These are phyloP conservation scores for Euphorbia schlechtendalii DNA, from an alignment of 441 rosid species.

Conservation along the genomic window DNA sequence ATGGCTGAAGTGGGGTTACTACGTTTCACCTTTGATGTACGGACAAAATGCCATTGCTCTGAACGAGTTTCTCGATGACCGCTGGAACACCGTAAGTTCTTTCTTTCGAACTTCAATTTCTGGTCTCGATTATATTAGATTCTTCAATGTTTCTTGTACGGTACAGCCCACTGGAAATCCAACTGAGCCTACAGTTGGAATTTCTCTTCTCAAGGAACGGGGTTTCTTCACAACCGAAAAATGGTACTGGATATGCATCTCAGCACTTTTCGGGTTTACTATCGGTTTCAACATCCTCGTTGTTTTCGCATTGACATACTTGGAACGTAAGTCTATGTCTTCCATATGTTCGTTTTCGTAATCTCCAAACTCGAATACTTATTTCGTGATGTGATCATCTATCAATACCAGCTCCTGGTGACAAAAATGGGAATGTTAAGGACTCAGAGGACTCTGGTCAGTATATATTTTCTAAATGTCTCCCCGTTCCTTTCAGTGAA, in stretches of 20 bases:
- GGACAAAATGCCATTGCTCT: conserved; percentile 84
- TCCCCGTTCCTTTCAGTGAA: background rate
- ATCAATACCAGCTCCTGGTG: conserved; percentile 47
- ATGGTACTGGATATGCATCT: conserved; percentile 54
- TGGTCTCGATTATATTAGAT: background rate
- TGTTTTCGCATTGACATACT: conserved; percentile 42
- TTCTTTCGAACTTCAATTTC: background rate
- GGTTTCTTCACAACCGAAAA: conserved; percentile 47
- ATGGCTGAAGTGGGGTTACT: conserved; percentile 84
- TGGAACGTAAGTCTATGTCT: conserved; percentile 40
- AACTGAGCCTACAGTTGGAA: conserved; percentile 40
- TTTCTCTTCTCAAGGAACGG: conserved; percentile 39
- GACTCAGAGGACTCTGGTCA: conserved; percentile 14
- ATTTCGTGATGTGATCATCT: background rate
- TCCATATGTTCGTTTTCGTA: background rate
- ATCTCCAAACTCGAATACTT: background rate
- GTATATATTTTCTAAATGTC: background rate
- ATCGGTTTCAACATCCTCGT: conserved; percentile 46
- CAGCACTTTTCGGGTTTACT: conserved; percentile 44
- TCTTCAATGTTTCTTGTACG: background rate
- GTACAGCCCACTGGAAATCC: conserved; percentile 36
- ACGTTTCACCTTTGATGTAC: conserved; percentile 77
- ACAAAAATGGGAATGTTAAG: conserved; percentile 16
- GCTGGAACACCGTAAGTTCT: conserved; percentile 68
- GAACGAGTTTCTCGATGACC: conserved; percentile 71